These are phyloP conservation scores for Starmerella bacillaris DNA, from an alignment of 805 yeast genomes.

Conservation along the genomic window DNA sequence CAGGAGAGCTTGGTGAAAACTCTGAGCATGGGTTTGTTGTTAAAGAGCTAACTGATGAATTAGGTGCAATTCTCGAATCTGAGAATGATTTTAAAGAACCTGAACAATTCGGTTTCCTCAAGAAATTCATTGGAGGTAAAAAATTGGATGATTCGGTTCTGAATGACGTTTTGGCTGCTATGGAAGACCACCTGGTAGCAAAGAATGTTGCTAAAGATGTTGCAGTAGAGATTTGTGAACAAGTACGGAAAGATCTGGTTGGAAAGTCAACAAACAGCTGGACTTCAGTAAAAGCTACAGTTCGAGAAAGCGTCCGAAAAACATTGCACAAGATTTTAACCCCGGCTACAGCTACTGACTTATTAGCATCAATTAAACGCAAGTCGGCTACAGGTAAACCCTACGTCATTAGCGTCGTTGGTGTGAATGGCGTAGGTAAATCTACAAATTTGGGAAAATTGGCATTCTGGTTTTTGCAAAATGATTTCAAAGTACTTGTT, in stretches of 20 bases:
- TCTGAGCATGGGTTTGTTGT: slow-evolving; percentile 44
- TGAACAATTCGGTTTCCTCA: slow-evolving; percentile 40
- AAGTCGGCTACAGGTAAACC: slow-evolving; percentile 30
- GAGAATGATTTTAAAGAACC: slow-evolving; percentile 6
- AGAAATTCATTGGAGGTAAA: slow-evolving; percentile 50
- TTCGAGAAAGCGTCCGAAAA: slow-evolving; percentile 42
- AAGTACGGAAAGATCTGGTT: slow-evolving; percentile 48
- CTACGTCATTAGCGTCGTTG: slow-evolving; percentile 90
- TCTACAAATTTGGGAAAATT: slow-evolving; percentile 86
- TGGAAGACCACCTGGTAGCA: slow-evolving; percentile 59
- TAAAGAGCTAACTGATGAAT: slow-evolving; percentile 40
- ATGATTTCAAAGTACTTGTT: slow-evolving; percentile 65
- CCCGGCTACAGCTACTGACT: slow-evolving; percentile 77
- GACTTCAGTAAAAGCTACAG: slow-evolving; percentile 58
- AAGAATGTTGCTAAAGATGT: slow-evolving; percentile 88
- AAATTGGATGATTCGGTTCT: slow-evolving; percentile 47
- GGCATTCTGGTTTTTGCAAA: slow-evolving; percentile 89
- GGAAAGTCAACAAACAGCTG: slow-evolving; percentile 59
- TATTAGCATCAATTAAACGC: slow-evolving; percentile 60
- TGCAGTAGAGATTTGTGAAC: slow-evolving; percentile 50
- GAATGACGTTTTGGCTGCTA: slow-evolving; percentile 41
- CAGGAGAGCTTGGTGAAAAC: slow-evolving; percentile 27
- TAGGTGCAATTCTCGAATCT: slow-evolving; percentile 26
- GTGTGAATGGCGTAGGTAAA: slow-evolving; percentile 96
- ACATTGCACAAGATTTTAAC: slow-evolving; percentile 53